Evolutionary conservation across 768 basidiomycete species (phyloP).

Genomic region (Mycena olivaceomarginata): DNA sequence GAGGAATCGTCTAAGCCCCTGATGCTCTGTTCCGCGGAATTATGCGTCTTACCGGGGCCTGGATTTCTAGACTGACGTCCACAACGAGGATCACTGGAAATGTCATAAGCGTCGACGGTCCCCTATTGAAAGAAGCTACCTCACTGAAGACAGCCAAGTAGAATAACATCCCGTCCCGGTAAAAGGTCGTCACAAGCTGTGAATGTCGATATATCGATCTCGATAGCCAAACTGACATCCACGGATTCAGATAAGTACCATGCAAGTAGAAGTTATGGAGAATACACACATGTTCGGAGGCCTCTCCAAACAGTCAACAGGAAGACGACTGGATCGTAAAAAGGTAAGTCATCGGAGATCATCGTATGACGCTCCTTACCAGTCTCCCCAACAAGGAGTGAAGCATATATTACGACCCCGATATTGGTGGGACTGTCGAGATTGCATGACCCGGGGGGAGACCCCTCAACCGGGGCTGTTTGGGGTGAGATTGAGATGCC

Average conservation of each 20-base stretch:
- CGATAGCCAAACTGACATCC: conserved; percentile 23
- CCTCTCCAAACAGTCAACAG: conserved; percentile 33
- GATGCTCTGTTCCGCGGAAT: neutral
- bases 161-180: conserved; percentile 29
- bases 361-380: conserved; percentile 8
- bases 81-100: conserved; percentile 17
- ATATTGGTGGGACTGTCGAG: conserved; percentile 26
- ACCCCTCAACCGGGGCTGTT: neutral
- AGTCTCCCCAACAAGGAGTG: conserved; percentile 22
- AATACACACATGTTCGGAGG: conserved; percentile 26
- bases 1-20: neutral
- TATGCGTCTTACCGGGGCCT: neutral
- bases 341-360: neutral
- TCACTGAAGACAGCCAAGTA: conserved; percentile 27
- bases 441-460: conserved; percentile 21
- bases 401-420: conserved; percentile 1
- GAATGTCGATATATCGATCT: conserved; percentile 22
- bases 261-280: neutral
- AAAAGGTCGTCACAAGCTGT: conserved; percentile 26
- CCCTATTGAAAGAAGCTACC: neutral
- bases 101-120: neutral
- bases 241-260: no score
- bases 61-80: conserved; percentile 15
- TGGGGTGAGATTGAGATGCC: conserved; percentile 9
- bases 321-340: conserved; percentile 17